Percentiles rank a stretch among this genome's conserved stretches.
Conservation (phyloP, 352 stramenopile genomes). For the Pythium dissotocum region DNA sequence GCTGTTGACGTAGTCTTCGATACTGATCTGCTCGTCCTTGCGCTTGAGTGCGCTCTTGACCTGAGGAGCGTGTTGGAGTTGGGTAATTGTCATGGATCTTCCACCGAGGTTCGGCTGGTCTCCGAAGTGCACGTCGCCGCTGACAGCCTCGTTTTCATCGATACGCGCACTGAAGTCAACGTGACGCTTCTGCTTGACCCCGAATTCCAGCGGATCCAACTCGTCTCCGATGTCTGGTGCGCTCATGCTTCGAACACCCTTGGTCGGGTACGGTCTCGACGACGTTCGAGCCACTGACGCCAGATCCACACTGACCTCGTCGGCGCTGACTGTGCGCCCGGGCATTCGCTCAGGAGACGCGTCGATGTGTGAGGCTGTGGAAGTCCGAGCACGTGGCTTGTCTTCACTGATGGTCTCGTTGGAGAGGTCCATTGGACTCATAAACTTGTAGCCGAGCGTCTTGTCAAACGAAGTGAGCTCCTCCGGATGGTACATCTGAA, state of each 20-base stretch:
- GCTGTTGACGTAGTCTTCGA: slow-evolving; percentile 52
- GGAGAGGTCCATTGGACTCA: slow-evolving; percentile 79
- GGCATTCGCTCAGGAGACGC: slow-evolving; percentile 13
- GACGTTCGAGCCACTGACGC: slow-evolving; percentile 24
- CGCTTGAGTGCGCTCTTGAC: slow-evolving; percentile 43
- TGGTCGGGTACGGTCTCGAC: slow-evolving; percentile 32
- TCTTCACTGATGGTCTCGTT: slow-evolving; percentile 57
- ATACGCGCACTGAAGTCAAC: slow-evolving; percentile 18
- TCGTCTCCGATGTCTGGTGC: slow-evolving; percentile 74
- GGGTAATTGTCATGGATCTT: slow-evolving; percentile 17
- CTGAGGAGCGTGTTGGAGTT: slow-evolving; percentile 9
- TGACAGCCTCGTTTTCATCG: slow-evolving; percentile 11
- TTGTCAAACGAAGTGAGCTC: slow-evolving; percentile 88
- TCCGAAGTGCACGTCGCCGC: not conserved
- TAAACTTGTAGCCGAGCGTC: slow-evolving; percentile 86
- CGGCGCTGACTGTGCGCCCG: slow-evolving; percentile 31
- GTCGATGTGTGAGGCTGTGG: slow-evolving; percentile 40
- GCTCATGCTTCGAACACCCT: slow-evolving; percentile 69
- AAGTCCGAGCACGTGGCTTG: slow-evolving; percentile 35
- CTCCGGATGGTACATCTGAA: slow-evolving; percentile 85
- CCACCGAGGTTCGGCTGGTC: slow-evolving; percentile 5
- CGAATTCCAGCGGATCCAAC: slow-evolving; percentile 17
- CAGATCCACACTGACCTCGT: slow-evolving; percentile 51
- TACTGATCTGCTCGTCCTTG: slow-evolving; percentile 60
- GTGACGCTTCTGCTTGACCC: slow-evolving; percentile 5